phyloP scores from a whole-genome alignment of 495 filamentous ascomycete species.

The Pseudoneurospora amorphoporcata region DNA sequence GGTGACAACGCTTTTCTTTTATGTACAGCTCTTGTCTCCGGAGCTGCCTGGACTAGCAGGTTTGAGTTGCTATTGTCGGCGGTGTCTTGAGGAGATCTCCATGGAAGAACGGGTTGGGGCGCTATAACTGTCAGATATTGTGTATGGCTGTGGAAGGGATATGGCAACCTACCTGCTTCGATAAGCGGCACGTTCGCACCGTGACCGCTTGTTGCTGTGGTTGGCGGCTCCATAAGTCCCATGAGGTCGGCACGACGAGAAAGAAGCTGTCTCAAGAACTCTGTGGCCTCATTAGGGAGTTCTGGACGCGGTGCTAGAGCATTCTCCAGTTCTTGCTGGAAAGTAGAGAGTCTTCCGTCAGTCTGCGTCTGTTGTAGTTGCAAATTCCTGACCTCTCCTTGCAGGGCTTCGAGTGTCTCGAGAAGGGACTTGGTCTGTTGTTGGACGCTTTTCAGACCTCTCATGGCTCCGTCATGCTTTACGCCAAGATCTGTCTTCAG shows the following conservation, averaged over 20 bases:
- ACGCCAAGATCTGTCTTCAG: constrained; percentile 6
- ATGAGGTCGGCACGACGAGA: constrained; percentile 9
- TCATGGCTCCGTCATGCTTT: background rate
- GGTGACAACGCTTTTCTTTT: background rate
- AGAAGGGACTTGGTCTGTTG: constrained; percentile 7
- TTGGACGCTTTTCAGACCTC: constrained; percentile 4
- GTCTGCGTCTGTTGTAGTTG: constrained; percentile 5
- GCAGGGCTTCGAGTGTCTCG: constrained; percentile 7
- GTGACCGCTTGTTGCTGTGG: background rate
- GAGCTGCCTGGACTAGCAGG: background rate
- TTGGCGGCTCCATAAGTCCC: background rate
- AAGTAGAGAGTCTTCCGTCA: constrained; percentile 5
- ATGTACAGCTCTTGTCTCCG: background rate
- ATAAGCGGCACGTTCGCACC: background rate
- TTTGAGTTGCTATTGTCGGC: background rate
- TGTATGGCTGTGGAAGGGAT: background rate
- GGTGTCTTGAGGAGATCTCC: background rate
- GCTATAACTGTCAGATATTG: background rate
- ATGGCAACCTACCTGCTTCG: background rate
- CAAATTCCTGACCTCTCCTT: constrained; percentile 9
- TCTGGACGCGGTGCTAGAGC: background rate
- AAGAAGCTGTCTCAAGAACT: constrained; percentile 4
- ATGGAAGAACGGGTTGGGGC: background rate
- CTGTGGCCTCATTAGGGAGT: background rate
- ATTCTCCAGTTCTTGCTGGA: constrained; percentile 3